Evolutionary conservation across 2,329 filamentous ascomycete species (phyloP).

Genomic region (Fusarium napiforme): DNA sequence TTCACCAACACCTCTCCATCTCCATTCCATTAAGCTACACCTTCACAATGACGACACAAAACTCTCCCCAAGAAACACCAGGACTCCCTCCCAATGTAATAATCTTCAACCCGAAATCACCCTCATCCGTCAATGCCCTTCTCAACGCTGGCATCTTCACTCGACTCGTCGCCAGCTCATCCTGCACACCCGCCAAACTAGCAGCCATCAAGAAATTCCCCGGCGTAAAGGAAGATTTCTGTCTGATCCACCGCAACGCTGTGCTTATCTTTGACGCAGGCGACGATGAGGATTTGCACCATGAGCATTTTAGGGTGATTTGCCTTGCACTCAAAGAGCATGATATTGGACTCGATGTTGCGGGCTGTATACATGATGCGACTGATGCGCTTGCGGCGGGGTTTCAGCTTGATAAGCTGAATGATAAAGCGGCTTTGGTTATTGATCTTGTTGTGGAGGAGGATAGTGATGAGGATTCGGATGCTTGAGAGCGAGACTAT

Average conservation of each 20-base stretch:
- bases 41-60: neutral
- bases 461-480: conserved; percentile 8
- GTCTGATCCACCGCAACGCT: conserved; percentile 1
- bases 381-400: conserved; percentile 1
- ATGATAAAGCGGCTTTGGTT: conserved; percentile 5
- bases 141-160: conserved; percentile 1
- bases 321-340: conserved; percentile 17
- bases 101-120: neutral
- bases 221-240: neutral
- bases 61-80: neutral
- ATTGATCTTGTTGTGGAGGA: conserved; percentile 21
- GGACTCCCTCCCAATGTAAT: neutral
- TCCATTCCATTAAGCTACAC: neutral
- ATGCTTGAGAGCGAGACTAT: neutral
- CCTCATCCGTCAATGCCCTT: neutral
- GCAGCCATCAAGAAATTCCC: neutral
- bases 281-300: neutral
- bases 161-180: conserved; percentile 4
- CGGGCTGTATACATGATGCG: conserved; percentile 14
- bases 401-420: conserved; percentile 12
- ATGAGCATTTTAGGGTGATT: conserved; percentile 15
- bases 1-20: neutral
- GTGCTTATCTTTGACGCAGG: neutral
- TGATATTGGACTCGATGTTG: conserved; percentile 17
- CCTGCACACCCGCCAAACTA: neutral